Conservation (phyloP, 2,329 filamentous ascomycete genomes). For the Lanzia echinophila region DNA sequence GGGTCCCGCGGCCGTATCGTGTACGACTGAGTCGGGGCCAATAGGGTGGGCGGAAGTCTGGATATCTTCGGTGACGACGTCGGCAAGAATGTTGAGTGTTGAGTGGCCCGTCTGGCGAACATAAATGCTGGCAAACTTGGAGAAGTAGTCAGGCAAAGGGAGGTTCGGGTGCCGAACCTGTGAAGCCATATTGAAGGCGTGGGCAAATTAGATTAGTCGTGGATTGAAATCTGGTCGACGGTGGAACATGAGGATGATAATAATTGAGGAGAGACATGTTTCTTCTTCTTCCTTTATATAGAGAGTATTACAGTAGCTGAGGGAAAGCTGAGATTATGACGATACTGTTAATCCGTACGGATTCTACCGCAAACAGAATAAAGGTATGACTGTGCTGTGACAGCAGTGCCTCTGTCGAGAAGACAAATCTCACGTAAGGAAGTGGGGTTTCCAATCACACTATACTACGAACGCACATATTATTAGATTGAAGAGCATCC, state of each 20-base stretch:
- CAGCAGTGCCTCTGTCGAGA: no score
- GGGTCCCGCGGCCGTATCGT: slow-evolving; percentile 30
- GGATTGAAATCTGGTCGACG: not conserved
- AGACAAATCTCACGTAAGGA: no score
- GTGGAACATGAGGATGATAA: not conserved
- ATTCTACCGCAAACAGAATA: no score
- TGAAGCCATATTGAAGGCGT: not conserved
- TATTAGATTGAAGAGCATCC: no score
- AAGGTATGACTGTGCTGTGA: no score
- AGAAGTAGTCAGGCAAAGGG: slow-evolving; percentile 25
- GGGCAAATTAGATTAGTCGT: not conserved
- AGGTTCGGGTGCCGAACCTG: not conserved
- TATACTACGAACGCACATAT: no score
- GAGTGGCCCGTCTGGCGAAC: slow-evolving; percentile 27
- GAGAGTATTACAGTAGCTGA: no score
- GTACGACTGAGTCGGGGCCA: slow-evolving; percentile 22
- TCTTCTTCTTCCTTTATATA: no score
- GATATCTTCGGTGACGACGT: slow-evolving; percentile 24
- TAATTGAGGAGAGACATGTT: no score
- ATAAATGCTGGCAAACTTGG: slow-evolving; percentile 28
- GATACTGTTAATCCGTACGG: no score
- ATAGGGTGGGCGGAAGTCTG: slow-evolving; percentile 21
- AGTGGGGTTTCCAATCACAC: no score
- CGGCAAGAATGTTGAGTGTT: slow-evolving; percentile 26
- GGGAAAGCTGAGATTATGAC: no score